A percentile compares a stretch with the other conserved stretches of the same genome.
Evolutionary conservation across 2,329 filamentous ascomycete genomes (phyloP).

Genomic region (Trichoderma cornu-damae): DNA sequence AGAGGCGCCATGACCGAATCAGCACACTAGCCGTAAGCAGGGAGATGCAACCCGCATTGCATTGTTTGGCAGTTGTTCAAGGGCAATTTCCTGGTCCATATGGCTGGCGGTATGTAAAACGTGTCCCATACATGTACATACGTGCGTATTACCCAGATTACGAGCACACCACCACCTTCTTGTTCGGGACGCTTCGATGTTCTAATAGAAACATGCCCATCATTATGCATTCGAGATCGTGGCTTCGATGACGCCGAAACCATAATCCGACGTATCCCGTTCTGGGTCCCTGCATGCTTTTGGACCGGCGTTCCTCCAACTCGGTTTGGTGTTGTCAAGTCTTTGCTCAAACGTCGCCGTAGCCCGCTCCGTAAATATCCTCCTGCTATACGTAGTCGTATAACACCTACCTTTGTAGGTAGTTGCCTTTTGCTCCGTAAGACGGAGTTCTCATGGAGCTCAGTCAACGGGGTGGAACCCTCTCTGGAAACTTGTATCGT

Average conservation of each 20-base stretch:
- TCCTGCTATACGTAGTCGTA: no score
- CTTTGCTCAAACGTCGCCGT: neutral
- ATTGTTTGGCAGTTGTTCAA: constrained; percentile 2
- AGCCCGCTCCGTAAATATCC: neutral
- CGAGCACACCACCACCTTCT: constrained; percentile 12
- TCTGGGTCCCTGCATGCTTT: neutral
- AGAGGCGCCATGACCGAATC: neutral
- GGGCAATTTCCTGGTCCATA: constrained; percentile 1
- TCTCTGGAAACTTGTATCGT: no score
- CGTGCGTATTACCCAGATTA: constrained; percentile 10
- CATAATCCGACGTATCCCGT: neutral
- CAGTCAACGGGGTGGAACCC: no score
- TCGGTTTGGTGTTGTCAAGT: neutral
- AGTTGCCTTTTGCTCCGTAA: neutral
- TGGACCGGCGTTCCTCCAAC: no score
- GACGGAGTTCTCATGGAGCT: no score
- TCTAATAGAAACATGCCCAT: neutral
- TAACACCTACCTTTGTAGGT: no score
- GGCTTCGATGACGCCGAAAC: neutral
- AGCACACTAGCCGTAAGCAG: constrained; percentile 5
- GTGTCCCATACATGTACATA: no score
- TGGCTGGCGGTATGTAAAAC: neutral
- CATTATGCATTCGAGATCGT: constrained; percentile 1
- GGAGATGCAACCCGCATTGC: constrained; percentile 1
- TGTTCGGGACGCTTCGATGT: neutral